Evolutionary conservation across 768 basidiomycete genomes (phyloP), one percentile per base, ranked within the genome.

Genomic region (Pleurotus citrinopileatus): DNA sequence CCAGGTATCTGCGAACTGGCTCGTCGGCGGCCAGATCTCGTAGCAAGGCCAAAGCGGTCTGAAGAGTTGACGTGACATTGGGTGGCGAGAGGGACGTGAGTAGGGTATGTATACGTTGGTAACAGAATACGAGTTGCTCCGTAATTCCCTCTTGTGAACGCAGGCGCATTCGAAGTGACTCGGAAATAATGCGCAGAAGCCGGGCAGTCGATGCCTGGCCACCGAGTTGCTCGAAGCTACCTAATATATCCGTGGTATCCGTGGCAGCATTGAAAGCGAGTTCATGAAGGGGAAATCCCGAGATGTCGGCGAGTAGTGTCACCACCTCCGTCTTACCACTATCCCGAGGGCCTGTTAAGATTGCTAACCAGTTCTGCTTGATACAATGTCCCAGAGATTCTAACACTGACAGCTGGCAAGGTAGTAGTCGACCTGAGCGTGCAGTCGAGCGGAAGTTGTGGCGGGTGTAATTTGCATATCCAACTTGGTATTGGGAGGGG

Each of bases 221-320:
- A 65, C 94, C 89, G 23, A 87, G 83, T 70, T 98, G 96, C 69
- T 99, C 97, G 63, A 98, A 98, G 66, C 91, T 89, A 28, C 97
- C 97, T 40, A 99, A 72, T 28, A 99, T 86, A 68, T 99, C 97
- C 67, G 87, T 86, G 1, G 94, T 91, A 66, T 99, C 97, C 2
- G 91, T 94, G 5, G 91, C 86, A 55, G 80, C 86, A 66, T 90
- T 95, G 63, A 98, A 74, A 15, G 83, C 75, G 43, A 97, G 78
- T 66, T 93, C 91, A 19, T 75, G 76, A 1, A 98, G 77, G 20
- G 67, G 42, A 47, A 82, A 78, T 22, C 97, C 96, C 28, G 82
- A 81, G 32, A 86, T 70, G 48, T 81, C 70, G 28, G 95, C 92
- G 40, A 95, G 66, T 3, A 79, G 72, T 53, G 85, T 79, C 15